Evolutionary conservation across 2,329 filamentous ascomycete species (phyloP).

Genomic region (Penicillium sp.): DNA sequence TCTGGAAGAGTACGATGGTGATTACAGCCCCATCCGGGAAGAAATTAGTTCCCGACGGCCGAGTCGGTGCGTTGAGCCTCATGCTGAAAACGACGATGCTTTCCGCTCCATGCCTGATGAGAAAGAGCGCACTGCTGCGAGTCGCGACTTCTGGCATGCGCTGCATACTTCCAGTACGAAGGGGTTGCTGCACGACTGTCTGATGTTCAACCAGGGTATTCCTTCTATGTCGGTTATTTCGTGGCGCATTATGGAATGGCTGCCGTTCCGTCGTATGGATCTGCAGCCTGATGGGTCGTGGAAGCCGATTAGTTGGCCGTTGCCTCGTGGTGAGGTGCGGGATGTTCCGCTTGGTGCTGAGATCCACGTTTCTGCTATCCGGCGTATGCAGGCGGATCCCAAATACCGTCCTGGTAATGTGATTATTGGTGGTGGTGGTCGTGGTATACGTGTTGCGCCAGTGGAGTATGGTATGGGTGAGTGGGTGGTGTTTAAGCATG

Average conservation of each 20-base stretch:
- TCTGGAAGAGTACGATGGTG: slow-evolving; percentile 43
- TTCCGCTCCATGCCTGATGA: slow-evolving; percentile 17
- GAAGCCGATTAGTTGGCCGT: slow-evolving; percentile 76
- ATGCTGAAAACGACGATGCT: slow-evolving; percentile 14
- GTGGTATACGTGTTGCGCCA: slow-evolving; percentile 64
- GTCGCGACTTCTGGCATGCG: slow-evolving; percentile 54
- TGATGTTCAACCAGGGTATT: slow-evolving; percentile 63
- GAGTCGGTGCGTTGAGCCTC: slow-evolving; percentile 8
- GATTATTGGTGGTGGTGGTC: slow-evolving; percentile 74
- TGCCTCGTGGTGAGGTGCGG: slow-evolving; percentile 73
- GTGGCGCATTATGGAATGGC: slow-evolving; percentile 78
- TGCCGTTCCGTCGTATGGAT: slow-evolving; percentile 80
- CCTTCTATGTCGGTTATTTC: slow-evolving; percentile 55
- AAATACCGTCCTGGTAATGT: slow-evolving; percentile 74
- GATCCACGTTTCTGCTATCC: slow-evolving; percentile 72
- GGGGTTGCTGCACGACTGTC: slow-evolving; percentile 66
- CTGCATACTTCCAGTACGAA: slow-evolving; percentile 56
- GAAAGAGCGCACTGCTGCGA: slow-evolving; percentile 29
- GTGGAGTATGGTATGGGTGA: slow-evolving; percentile 64
- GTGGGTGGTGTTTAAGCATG: slow-evolving; percentile 65
- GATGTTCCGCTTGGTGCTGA: slow-evolving; percentile 70
- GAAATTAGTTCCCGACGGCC: slow-evolving; percentile 18
- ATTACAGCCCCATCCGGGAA: slow-evolving; percentile 37
- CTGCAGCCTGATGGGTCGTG: slow-evolving; percentile 69
- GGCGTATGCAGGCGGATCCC: slow-evolving; percentile 63